These are phyloP conservation scores for Ilyonectria robusta DNA, from an alignment of 2,329 filamentous ascomycete species.

Conservation along the genomic window DNA sequence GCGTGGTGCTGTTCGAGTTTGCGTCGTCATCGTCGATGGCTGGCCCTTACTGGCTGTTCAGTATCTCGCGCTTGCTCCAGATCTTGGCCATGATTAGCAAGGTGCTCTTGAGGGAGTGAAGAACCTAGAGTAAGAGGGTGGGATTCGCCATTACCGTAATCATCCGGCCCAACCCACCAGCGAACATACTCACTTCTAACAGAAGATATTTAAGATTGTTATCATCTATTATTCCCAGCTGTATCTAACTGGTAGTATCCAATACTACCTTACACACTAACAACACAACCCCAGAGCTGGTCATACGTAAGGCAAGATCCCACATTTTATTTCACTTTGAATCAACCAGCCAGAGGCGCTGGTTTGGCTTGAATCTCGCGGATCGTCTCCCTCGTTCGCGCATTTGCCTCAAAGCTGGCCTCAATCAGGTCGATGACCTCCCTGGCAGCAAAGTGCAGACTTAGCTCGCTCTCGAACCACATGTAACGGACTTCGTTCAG, in stretches of 20 bases:
- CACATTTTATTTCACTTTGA: not conserved
- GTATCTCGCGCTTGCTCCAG: too few relatives aligned
- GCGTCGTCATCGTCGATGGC: too few relatives aligned
- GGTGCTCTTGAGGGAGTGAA: too few relatives aligned
- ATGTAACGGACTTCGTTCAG: conserved; percentile 73
- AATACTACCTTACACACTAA: not conserved
- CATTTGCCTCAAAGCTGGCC: conserved; percentile 76
- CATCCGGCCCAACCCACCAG: too few relatives aligned
- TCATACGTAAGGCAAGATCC: not conserved
- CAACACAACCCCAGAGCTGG: not conserved
- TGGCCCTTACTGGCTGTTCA: too few relatives aligned
- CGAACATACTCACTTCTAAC: too few relatives aligned
- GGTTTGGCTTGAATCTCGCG: conserved; percentile 70
- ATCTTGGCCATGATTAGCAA: too few relatives aligned
- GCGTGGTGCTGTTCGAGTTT: too few relatives aligned
- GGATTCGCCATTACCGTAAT: too few relatives aligned
- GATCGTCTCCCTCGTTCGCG: conserved; percentile 70
- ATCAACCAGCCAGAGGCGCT: conserved; percentile 51
- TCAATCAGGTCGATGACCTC: conserved; percentile 75
- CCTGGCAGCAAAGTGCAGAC: conserved; percentile 71
- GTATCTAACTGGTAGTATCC: not conserved
- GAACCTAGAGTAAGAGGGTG: too few relatives aligned
- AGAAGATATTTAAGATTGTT: not conserved
- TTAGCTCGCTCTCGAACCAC: conserved; percentile 77
- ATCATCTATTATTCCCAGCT: not conserved